Evolutionary conservation across 352 stramenopile genomes (phyloP).

Genomic region (Phytophthora macrochlamydospora): DNA sequence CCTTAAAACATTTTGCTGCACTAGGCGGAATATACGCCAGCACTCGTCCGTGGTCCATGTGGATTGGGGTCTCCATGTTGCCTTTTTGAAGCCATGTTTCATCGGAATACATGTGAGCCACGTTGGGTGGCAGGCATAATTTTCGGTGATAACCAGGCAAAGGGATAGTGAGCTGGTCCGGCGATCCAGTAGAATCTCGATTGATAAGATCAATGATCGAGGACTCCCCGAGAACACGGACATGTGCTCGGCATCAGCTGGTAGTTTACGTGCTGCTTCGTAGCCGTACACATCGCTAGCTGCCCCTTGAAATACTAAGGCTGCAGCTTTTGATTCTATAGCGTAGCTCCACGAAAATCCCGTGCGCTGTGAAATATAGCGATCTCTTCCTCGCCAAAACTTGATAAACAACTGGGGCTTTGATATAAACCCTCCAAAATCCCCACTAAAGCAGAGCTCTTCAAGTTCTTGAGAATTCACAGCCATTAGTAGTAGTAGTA

Average conservation of each 20-base stretch:
- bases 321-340: neutral
- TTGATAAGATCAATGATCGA: neutral
- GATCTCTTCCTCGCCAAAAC: neutral
- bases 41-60: slow-evolving; percentile 1
- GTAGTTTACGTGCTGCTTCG: neutral
- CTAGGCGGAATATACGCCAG: neutral
- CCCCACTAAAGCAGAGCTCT: neutral
- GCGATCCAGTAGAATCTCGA: neutral
- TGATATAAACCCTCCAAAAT: neutral
- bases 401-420: neutral
- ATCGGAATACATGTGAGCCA: neutral
- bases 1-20: neutral
- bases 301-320: neutral
- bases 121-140: neutral
- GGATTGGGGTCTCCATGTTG: neutral
- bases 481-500: too few relatives aligned
- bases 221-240: neutral
- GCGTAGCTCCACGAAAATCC: neutral
- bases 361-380: neutral
- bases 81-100: neutral
- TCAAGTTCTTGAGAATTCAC: neutral
- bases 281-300: neutral
- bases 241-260: neutral
- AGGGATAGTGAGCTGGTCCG: neutral
- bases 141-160: neutral